Base-by-base conservation (phyloP, 2,329 filamentous ascomycete species). In the Coniochaeta sp. region DNA sequence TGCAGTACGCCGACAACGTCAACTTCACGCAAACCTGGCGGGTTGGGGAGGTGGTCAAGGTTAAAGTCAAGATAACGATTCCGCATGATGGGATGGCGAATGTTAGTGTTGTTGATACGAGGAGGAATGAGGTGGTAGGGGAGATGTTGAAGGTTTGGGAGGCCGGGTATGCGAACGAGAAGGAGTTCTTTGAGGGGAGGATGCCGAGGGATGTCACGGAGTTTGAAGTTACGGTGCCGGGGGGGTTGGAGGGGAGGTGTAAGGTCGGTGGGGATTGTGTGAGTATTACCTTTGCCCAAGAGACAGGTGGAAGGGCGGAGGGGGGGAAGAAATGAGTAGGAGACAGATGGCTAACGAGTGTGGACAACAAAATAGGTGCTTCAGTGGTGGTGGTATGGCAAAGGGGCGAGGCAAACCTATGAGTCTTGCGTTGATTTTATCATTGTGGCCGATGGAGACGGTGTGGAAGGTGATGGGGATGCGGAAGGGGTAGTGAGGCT, bases 121-220 rank as follows among this genome's bases (percentile, higher is more conserved):
- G 62, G 51, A 64, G 62, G 50, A 67, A 77, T 62, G 67, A 61
- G 16, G 60, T 76, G 53, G 69, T 80, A 33, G 74, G 71, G n/a
- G 56, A 65, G 49, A 67, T 71, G 14, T 31, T 51, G 24, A 20
- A 24, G 6, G 4, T n/a, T 1, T 51, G 38, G 38, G 3, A 12
- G 7, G 3, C 27, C 2, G 50, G 50, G 14, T 45, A 47, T 20
- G 42, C 40, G n/a, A 51, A 51, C 38, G 49, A 51, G 38, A 22
- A 50, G 24, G 16, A 40, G 49, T 55, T 47, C 24, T 49, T 45
- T n/a, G 49, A 9, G 24, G 30, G 49, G 3, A 46, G 24, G 4
- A 49, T 46, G 38, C 35, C 49, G 49, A 22, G 20, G 38, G 48
- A 51, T 42, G 27, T 48, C 9, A 51, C 50, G 18, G 40, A 40